Evolutionary conservation across 2,329 filamentous ascomycete genomes (phyloP).

Genomic region (Neobulgaria alba): DNA sequence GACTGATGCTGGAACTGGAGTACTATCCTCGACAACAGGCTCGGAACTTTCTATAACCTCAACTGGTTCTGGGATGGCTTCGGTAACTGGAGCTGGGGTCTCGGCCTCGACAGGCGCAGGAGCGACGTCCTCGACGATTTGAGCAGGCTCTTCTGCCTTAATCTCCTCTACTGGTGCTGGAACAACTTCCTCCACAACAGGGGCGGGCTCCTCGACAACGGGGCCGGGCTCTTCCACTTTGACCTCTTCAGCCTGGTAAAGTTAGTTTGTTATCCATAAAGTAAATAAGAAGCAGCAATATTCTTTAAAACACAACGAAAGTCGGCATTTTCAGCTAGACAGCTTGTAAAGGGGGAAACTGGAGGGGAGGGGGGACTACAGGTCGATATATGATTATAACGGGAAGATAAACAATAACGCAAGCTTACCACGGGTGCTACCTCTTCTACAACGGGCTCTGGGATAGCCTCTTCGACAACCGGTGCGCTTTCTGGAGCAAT

Average conservation of each 20-base stretch:
- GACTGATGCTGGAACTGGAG: too few relatives aligned
- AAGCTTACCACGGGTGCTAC: background rate
- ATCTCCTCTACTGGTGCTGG: constrained; percentile 1
- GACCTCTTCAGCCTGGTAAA: background rate
- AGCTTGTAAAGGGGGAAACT: too few relatives aligned
- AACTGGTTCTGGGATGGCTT: background rate
- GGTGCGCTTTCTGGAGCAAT: background rate
- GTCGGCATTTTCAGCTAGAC: too few relatives aligned
- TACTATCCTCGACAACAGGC: background rate
- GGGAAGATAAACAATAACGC: too few relatives aligned
- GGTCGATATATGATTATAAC: too few relatives aligned
- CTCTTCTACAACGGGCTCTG: constrained; percentile 1
- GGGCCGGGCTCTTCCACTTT: background rate
- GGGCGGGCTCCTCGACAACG: background rate
- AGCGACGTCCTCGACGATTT: background rate
- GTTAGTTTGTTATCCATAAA: background rate
- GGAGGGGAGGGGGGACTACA: too few relatives aligned
- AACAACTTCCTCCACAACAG: background rate
- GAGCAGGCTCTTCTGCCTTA: constrained; percentile 4
- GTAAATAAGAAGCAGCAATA: too few relatives aligned
- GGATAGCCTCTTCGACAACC: background rate
- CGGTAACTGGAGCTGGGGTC: background rate
- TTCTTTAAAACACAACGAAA: too few relatives aligned
- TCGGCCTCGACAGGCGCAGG: constrained; percentile 1
- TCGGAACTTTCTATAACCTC: constrained; percentile 3